Evolutionary conservation across 2,329 filamentous ascomycete species (phyloP), one percentile per base, ranked within the genome.

Genomic region (Fusarium mangiferae): DNA sequence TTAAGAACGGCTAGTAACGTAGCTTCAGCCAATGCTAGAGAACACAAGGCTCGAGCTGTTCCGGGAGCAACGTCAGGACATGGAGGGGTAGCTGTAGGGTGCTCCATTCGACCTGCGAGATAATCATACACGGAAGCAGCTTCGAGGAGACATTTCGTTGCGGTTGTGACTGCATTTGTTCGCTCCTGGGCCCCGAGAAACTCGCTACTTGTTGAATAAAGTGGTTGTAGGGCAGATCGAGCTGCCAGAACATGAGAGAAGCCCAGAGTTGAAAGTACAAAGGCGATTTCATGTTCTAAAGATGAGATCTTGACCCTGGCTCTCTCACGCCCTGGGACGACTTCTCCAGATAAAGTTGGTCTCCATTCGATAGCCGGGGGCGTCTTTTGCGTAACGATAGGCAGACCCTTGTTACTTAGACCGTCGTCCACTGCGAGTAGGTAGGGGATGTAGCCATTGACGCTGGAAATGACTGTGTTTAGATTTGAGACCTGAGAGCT

Each of bases 1-100:
- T 98, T 98, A 56, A 97, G 82, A 2, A 98, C 94, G 1, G 94
- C 94, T 3, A 98, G 89, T 3, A 98, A 87, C 0, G 95, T 98
- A 1, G 95, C 95, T 83, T 98, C 96, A 5, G 95, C 94, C 38
- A 96, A 87, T 1, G 94, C 91, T 7, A 98, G 86, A 17, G 87
- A 88, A 7, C 89, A 85, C 62, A 93, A 87, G 2, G 87, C 89
- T 59, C 87, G 85, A 22, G 88, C 84, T 13, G 85, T 87, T 5
- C 87, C 79, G 12, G 88, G 86, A 5, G 86, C 79, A 26, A 91
- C 85, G 77, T 92, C 89, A 7, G 85, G 81, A 75, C 85, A 88
- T 3, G 89, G 86, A 10, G 85, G 81, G 33, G 80, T 75, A 10
- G 79, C 78, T 51, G 80, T 67, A 56, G 86, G 72, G 42, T 81